Conservation (phyloP, 805 yeast species). For the Cyberlindnera maritima region DNA sequence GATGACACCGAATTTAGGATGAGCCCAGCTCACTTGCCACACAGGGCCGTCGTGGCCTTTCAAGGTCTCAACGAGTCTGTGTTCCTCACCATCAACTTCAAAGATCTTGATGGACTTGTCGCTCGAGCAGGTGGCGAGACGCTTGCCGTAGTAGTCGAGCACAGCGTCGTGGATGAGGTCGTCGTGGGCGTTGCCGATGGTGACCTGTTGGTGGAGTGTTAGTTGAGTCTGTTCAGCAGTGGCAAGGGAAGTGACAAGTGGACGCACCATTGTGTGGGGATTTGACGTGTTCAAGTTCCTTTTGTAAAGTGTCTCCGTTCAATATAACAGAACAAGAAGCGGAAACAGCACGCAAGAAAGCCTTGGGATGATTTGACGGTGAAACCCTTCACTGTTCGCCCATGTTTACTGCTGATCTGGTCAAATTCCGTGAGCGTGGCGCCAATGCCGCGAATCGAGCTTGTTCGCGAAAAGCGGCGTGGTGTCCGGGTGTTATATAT, state of each 20-base stretch:
- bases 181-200: conserved; percentile 87
- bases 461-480: not conserved
- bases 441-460: not conserved
- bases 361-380: too few relatives aligned
- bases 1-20: conserved; percentile 94
- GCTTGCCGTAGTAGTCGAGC: conserved; percentile 92
- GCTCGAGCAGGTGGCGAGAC: conserved; percentile 93
- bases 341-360: not conserved
- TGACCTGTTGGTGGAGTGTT: conserved; percentile 50
- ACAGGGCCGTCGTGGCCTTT: conserved; percentile 97
- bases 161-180: conserved; percentile 96
- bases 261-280: conserved; percentile 7
- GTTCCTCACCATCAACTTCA: conserved; percentile 83
- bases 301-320: not conserved
- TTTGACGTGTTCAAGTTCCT: too few relatives aligned
- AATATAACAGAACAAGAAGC: too few relatives aligned
- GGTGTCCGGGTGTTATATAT: not conserved
- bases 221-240: not conserved
- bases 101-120: conserved; percentile 95
- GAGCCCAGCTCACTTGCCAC: conserved; percentile 99
- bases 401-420: conserved; percentile 4
- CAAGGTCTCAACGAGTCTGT: conserved; percentile 78
- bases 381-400: not conserved
- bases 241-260: too few relatives aligned
- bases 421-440: not conserved